A percentile compares a stretch with the other conserved stretches of the same genome.
Conservation (phyloP, 176 grass and related monocot species). For the Oryza glaberrima region DNA sequence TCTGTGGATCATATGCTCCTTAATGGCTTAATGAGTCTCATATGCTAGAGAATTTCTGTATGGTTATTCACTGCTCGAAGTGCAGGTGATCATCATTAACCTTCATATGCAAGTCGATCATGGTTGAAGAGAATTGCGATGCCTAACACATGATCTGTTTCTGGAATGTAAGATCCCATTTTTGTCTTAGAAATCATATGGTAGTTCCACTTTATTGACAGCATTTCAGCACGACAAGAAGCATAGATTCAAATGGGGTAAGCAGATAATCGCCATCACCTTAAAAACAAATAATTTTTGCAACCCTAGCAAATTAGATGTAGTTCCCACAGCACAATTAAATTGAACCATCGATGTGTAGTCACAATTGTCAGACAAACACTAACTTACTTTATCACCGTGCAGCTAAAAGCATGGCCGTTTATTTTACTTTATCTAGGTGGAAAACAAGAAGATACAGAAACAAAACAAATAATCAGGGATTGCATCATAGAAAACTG, state of each 20-base stretch:
- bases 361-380: neutral
- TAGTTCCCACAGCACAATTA: neutral
- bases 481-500: neutral
- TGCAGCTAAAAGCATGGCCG: neutral
- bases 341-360: neutral
- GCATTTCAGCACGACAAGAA: neutral
- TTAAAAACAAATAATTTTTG: neutral
- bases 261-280: neutral
- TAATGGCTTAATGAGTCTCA: neutral
- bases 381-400: neutral
- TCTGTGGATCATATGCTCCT: neutral
- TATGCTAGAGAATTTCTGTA: neutral
- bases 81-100: neutral
- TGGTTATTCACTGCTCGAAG: neutral
- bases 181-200: neutral
- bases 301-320: neutral
- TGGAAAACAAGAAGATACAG: neutral
- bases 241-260: neutral
- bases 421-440: neutral
- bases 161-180: neutral
- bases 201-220: neutral
- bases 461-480: neutral
- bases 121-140: neutral
- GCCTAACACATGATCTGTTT: neutral
- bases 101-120: neutral